Conservation (phyloP, 2,329 filamentous ascomycete genomes). For the Fusarium nematophilum region DNA sequence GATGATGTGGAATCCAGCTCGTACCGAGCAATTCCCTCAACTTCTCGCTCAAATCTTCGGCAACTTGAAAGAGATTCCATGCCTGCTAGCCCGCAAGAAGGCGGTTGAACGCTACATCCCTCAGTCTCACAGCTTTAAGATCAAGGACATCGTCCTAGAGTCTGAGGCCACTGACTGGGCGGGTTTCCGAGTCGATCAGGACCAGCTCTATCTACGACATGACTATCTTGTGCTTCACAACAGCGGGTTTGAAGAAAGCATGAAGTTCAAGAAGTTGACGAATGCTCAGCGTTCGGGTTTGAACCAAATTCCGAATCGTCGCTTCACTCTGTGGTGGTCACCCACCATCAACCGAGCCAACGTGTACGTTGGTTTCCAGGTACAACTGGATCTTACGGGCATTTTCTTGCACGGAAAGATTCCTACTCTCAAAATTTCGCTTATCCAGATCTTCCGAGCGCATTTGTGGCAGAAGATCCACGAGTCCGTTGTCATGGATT, state of each 20-base stretch:
- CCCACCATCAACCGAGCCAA: constrained; percentile 94
- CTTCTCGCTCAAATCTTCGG: no score
- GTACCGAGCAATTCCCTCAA: no score
- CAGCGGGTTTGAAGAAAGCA: constrained; percentile 69
- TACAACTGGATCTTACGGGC: constrained; percentile 95
- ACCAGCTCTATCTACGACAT: no score
- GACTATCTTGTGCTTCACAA: constrained; percentile 60
- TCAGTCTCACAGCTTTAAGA: no score
- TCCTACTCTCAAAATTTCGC: constrained; percentile 94
- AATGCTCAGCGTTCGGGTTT: constrained; percentile 97
- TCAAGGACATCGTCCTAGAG: no score
- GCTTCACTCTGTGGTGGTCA: constrained; percentile 98
- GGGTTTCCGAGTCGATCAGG: no score
- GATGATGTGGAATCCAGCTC: no score
- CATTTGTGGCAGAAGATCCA: constrained; percentile 99
- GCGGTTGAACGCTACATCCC: no score
- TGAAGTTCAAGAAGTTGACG: constrained; percentile 99
- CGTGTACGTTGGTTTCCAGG: constrained; percentile 99
- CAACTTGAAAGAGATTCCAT: no score
- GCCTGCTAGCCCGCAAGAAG: no score
- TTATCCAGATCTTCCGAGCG: constrained; percentile 99
- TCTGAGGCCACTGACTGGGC: no score
- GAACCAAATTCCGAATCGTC: constrained; percentile 98
- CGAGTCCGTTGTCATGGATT: constrained; percentile 97
- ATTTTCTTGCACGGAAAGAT: constrained; percentile 99